Evolutionary conservation across 1,139 yeast species (phyloP).

Genomic region (Diutina pseudorugosa): DNA sequence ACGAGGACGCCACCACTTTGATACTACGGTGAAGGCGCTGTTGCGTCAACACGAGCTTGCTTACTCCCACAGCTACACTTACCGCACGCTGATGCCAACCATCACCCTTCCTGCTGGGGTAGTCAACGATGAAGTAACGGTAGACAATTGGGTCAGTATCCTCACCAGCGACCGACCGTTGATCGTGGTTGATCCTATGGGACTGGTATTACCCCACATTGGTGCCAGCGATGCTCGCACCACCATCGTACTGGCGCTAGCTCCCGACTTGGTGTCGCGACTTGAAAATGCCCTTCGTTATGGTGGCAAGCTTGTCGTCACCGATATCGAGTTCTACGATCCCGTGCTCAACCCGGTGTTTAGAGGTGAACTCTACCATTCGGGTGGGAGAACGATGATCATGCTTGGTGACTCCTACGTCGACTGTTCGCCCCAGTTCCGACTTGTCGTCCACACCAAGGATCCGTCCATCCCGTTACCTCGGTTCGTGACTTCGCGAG

Average conservation of each 20-base stretch:
- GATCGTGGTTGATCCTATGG: neutral
- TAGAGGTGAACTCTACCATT: neutral
- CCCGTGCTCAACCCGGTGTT: neutral
- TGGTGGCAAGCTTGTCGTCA: neutral
- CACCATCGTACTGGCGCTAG: neutral
- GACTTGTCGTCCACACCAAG: neutral
- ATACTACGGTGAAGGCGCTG: constrained; percentile 27
- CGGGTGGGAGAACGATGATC: neutral
- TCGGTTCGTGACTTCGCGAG: neutral
- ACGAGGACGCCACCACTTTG: constrained; percentile 27
- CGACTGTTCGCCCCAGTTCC: neutral
- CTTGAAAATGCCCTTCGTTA: constrained; percentile 1
- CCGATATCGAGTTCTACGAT: neutral
- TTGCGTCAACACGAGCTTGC: constrained; percentile 27
- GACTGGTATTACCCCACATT: neutral
- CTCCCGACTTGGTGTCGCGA: neutral
- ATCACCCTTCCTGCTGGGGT: neutral
- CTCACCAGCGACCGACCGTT: neutral
- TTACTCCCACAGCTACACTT: constrained; percentile 8
- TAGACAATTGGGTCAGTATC: neutral
- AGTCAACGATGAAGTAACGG: neutral
- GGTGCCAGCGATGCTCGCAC: neutral
- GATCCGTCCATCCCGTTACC: neutral
- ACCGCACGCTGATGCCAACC: neutral
- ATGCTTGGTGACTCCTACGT: neutral